Conservation (phyloP, 805 yeast genomes). For the Priceomyces haplophilus region DNA sequence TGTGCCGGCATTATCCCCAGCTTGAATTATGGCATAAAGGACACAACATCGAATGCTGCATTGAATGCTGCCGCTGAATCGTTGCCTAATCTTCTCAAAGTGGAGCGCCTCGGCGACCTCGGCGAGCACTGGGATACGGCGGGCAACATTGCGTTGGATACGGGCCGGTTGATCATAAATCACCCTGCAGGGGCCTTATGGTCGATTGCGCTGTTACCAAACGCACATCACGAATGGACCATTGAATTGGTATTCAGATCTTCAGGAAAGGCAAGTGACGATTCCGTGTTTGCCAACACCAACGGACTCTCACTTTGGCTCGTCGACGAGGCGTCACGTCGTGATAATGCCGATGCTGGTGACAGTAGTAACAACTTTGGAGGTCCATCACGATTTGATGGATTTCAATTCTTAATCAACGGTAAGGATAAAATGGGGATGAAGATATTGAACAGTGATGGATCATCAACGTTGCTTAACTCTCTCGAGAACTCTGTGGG, state of each 20-base stretch:
- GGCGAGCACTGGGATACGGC: slow-evolving; percentile 26
- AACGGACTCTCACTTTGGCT: slow-evolving; percentile 64
- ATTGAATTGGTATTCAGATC: slow-evolving; percentile 64
- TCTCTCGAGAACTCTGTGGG: slow-evolving; percentile 43
- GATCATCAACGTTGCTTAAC: slow-evolving; percentile 35
- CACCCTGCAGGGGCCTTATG: slow-evolving; percentile 18
- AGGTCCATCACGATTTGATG: slow-evolving; percentile 55
- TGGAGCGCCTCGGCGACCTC: slow-evolving; percentile 21
- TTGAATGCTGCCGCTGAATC: slow-evolving; percentile 22
- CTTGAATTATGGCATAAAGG: slow-evolving; percentile 3
- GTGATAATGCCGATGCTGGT: slow-evolving; percentile 20
- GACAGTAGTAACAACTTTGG: slow-evolving; percentile 56
- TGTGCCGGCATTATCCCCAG: background rate
- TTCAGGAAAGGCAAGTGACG: slow-evolving; percentile 37
- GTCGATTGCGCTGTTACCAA: slow-evolving; percentile 16
- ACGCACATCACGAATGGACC: slow-evolving; percentile 44
- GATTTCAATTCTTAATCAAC: slow-evolving; percentile 61
- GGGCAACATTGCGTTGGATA: slow-evolving; percentile 86
- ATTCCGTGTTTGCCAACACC: slow-evolving; percentile 22
- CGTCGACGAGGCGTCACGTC: slow-evolving; percentile 24
- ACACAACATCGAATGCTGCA: background rate
- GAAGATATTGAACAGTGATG: slow-evolving; percentile 61
- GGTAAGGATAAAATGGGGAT: slow-evolving; percentile 48
- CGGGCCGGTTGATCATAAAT: slow-evolving; percentile 44
- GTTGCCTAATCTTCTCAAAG: slow-evolving; percentile 33